phyloP scores from a whole-genome alignment of 2,329 filamentous ascomycete species.

The Sphaerulina vaccinii region DNA sequence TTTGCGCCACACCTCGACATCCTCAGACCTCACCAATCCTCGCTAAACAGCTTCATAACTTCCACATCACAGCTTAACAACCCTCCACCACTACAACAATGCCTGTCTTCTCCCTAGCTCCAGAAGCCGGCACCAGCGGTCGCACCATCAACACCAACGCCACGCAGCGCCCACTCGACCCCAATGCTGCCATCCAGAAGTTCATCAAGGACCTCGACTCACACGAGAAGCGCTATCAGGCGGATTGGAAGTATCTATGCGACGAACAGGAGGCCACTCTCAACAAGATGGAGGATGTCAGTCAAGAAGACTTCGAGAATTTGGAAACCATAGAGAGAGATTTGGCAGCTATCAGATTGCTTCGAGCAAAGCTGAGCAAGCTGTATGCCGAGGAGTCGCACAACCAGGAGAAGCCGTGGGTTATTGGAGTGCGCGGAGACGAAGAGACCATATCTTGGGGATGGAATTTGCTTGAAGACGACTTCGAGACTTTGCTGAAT shows the following conservation, averaged over 20 bases:
- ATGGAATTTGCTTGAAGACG: too few relatives aligned
- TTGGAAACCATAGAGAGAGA: background rate
- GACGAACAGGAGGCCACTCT: background rate
- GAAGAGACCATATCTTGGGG: background rate
- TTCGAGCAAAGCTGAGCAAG: background rate
- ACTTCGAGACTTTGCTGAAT: background rate
- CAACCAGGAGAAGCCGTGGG: background rate
- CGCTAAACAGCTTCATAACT: too few relatives aligned
- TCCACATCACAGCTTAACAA: too few relatives aligned
- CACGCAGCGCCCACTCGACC: too few relatives aligned
- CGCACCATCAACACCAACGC: too few relatives aligned
- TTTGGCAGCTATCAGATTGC: background rate
- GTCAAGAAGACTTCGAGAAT: background rate
- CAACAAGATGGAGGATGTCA: background rate
- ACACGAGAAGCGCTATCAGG: background rate
- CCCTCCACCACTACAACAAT: too few relatives aligned
- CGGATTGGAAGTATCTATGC: too few relatives aligned
- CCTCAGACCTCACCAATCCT: too few relatives aligned
- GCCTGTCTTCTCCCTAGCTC: too few relatives aligned
- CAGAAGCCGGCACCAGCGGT: too few relatives aligned
- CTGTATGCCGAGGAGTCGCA: background rate
- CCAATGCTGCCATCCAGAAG: background rate
- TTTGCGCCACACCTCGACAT: too few relatives aligned
- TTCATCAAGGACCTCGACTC: background rate
- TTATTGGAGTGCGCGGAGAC: background rate